A percentile compares a stretch with the other conserved stretches of the same genome.
Conservation (phyloP, 1,284 basidiomycete genomes). For the Sutorius eximius region DNA sequence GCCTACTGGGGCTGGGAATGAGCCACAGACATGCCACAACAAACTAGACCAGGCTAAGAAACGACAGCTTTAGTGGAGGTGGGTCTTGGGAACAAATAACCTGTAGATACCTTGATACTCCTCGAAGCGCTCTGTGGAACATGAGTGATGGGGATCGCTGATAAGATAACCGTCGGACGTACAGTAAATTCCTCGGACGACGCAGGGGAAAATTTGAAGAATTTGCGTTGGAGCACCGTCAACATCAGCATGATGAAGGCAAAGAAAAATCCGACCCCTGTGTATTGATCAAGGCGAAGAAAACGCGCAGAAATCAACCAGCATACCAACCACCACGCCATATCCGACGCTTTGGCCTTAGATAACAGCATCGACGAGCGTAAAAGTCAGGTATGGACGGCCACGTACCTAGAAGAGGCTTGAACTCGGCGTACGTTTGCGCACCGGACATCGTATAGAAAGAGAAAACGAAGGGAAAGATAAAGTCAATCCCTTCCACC, state of each 20-base stretch:
- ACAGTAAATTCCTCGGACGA: constrained; percentile 60
- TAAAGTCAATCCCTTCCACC: background rate
- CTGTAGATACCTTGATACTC: constrained; percentile 42
- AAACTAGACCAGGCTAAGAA: constrained; percentile 61
- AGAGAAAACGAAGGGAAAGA: background rate
- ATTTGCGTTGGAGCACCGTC: constrained; percentile 48
- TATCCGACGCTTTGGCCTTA: constrained; percentile 48
- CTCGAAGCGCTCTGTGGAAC: constrained; percentile 43
- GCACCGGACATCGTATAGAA: constrained; percentile 14
- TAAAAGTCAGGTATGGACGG: background rate
- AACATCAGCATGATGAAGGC: constrained; percentile 47
- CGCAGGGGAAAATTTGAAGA: constrained; percentile 46
- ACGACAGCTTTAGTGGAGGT: constrained; percentile 20
- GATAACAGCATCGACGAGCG: background rate
- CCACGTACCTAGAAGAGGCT: constrained; percentile 24
- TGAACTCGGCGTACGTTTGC: constrained; percentile 27
- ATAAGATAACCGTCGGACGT: background rate
- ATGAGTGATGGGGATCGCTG: background rate
- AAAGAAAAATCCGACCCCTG: constrained; percentile 53
- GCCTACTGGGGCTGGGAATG: background rate
- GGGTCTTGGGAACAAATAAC: background rate
- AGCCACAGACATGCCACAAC: constrained; percentile 52
- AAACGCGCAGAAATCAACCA: background rate
- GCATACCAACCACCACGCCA: constrained; percentile 49
- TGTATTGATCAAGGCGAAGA: background rate